These are phyloP conservation scores for Monilinia laxa DNA, from an alignment of 2,329 filamentous ascomycete species.

Conservation along the genomic window DNA sequence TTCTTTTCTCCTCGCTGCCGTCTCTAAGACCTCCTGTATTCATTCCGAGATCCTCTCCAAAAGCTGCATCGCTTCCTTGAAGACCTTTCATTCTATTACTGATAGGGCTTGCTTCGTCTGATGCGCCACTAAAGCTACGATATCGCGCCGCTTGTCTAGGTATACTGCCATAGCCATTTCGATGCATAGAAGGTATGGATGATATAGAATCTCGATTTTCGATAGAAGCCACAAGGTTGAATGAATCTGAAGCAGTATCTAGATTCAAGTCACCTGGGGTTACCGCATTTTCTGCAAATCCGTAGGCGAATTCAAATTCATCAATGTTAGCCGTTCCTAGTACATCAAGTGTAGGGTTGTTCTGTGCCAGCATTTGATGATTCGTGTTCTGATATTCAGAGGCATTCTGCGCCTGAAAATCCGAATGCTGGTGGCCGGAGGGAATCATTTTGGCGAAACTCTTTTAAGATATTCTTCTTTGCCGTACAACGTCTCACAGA, in stretches of 20 bases:
- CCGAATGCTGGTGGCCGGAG: constrained; percentile 1
- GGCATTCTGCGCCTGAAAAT: constrained; percentile 18
- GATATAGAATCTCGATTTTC: constrained; percentile 33
- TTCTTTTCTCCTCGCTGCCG: constrained; percentile 55
- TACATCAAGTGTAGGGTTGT: constrained; percentile 32
- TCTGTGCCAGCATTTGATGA: constrained; percentile 21
- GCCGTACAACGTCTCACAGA: constrained; percentile 3
- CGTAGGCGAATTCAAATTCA: constrained; percentile 55
- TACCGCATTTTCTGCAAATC: constrained; percentile 45
- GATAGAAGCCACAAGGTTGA: constrained; percentile 30
- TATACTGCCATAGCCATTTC: constrained; percentile 33
- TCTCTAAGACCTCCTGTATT: constrained; percentile 49
- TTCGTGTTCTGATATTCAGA: constrained; percentile 12
- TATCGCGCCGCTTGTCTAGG: constrained; percentile 28
- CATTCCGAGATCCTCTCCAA: constrained; percentile 57
- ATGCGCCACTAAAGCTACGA: constrained; percentile 36
- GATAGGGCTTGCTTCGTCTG: constrained; percentile 40
- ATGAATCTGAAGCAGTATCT: constrained; percentile 33
- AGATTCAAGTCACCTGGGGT: constrained; percentile 38
- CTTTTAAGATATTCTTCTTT: neutral
- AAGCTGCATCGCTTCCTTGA: constrained; percentile 32
- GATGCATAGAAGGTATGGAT: constrained; percentile 30
- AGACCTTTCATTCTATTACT: constrained; percentile 33
- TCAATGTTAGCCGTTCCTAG: constrained; percentile 45
- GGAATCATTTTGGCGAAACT: constrained; percentile 9